Evolutionary conservation across 2,329 filamentous ascomycete species (phyloP).

Genomic region (Trichoderma endophyticum): DNA sequence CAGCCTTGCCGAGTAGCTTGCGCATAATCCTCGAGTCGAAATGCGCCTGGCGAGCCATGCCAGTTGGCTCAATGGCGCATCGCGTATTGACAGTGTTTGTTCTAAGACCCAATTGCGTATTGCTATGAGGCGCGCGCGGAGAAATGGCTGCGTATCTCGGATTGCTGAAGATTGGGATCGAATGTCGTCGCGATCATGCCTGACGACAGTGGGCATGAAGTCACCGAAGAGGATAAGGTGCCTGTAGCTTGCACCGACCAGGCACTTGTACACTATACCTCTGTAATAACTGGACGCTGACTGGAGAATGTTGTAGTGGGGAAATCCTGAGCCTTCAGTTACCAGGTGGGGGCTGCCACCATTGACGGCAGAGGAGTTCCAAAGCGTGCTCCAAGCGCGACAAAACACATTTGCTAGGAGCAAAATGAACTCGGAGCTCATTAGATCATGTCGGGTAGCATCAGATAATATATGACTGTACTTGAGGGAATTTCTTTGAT

Average conservation of each 20-base stretch:
- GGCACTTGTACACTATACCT: background rate
- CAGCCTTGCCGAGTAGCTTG: conserved; percentile 56
- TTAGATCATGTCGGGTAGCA: background rate
- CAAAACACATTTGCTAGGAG: background rate
- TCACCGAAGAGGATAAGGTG: background rate
- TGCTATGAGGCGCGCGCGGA: background rate
- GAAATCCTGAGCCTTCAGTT: background rate
- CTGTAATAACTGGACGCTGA: background rate
- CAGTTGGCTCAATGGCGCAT: conserved; percentile 13
- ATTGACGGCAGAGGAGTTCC: background rate
- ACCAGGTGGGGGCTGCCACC: background rate
- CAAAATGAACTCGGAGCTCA: background rate
- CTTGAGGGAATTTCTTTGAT: background rate
- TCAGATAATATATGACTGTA: background rate
- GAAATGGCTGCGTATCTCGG: background rate
- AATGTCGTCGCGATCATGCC: background rate
- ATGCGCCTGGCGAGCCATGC: conserved; percentile 35
- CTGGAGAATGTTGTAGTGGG: background rate
- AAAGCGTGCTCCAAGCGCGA: background rate
- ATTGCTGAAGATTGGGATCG: background rate
- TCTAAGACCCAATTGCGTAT: background rate
- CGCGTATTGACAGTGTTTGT: background rate
- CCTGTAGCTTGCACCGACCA: background rate
- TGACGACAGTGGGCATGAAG: conserved; percentile 5
- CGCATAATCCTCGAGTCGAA: conserved; percentile 54